Base-by-base conservation (phyloP, 2,329 filamentous ascomycete genomes). In the Apiospora marii region DNA sequence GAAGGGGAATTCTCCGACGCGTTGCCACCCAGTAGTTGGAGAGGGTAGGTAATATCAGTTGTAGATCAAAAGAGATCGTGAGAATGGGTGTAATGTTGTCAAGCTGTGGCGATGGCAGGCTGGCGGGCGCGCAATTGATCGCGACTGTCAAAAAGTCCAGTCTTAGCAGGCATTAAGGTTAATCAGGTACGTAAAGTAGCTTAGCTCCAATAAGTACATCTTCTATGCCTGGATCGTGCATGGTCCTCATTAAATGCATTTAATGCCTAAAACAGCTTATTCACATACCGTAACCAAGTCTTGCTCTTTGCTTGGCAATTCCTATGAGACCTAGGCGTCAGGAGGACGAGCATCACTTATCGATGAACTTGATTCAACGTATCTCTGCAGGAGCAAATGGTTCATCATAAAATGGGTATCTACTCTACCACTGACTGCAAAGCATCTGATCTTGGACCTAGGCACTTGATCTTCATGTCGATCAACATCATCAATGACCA, bases 121-220 rank as follows among this genome's bases (percentile, higher is more conserved):
- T 37, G 16, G 58, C 58, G 34, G 16, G 16, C 58, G 58, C 58
- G 58, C 58, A 41, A 41, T 64, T 64, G 30, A 64, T 64, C 58
- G 58, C 58, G 58, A 64, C 14, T 64, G 58, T 64, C 34, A 13
- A 64, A 64, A 64, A 64, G 34, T 41, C 34, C 58, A 34, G 19
- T 22, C 30, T 34, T n/a, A 22, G 22, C 58, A 64, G 19, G 58
- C 58, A 64, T 64, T 41, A n/a, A 64, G 34, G 19, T 64, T 41
- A 13, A 41, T 34, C 30, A 64, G 53, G 53, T 64, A 64, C 30
- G 53, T 64, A 64, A 34, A 22, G 19, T 16, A 58, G 24, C 53
- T 37, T 37, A 61, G 53, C 53, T 34, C 14, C 14, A 12, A 2
- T 49, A 49, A 49, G 48, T 49, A 49, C 49, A 51, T 27, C 2